Evolutionary conservation across 2,329 filamentous ascomycete genomes (phyloP).

Genomic region (Sarocladium brachiariae): DNA sequence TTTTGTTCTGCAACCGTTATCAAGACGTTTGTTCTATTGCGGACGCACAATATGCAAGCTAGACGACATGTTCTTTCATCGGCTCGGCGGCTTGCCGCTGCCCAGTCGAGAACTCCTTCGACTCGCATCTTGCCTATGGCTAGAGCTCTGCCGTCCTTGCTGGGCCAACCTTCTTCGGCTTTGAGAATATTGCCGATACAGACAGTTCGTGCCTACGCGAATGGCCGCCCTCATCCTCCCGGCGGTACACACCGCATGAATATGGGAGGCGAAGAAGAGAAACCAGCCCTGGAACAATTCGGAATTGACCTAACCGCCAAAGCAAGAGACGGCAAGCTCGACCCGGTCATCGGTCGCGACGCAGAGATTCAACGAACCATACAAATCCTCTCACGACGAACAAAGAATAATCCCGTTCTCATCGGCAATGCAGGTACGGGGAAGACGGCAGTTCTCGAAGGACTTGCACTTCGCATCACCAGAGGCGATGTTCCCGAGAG

Average conservation of each 20-base stretch:
- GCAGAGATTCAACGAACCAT: slow-evolving; percentile 90
- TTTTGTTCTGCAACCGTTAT: not conserved
- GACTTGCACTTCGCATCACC: slow-evolving; percentile 82
- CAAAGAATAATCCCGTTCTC: slow-evolving; percentile 94
- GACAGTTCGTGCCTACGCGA: slow-evolving; percentile 50
- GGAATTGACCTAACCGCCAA: slow-evolving; percentile 83
- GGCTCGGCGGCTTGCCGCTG: slow-evolving; percentile 29
- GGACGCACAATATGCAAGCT: slow-evolving; percentile 30
- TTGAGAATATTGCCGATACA: slow-evolving; percentile 30
- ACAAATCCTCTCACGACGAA: slow-evolving; percentile 83
- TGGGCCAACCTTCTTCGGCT: slow-evolving; percentile 12
- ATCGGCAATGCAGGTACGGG: slow-evolving; percentile 88
- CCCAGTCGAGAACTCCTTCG: slow-evolving; percentile 20
- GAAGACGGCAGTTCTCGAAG: slow-evolving; percentile 90
- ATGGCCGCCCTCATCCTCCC: slow-evolving; percentile 75
- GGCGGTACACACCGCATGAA: slow-evolving; percentile 95
- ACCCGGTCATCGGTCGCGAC: slow-evolving; percentile 92
- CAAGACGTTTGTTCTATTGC: not conserved
- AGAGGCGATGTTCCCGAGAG: slow-evolving; percentile 91
- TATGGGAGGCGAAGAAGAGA: slow-evolving; percentile 66
- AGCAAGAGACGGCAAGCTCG: slow-evolving; percentile 82
- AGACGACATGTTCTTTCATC: slow-evolving; percentile 32
- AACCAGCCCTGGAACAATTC: slow-evolving; percentile 83
- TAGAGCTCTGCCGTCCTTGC: not conserved
- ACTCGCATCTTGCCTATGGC: slow-evolving; percentile 8